Base-by-base conservation (phyloP, 257 asterid species). In the Osmanthus fragrans region DNA sequence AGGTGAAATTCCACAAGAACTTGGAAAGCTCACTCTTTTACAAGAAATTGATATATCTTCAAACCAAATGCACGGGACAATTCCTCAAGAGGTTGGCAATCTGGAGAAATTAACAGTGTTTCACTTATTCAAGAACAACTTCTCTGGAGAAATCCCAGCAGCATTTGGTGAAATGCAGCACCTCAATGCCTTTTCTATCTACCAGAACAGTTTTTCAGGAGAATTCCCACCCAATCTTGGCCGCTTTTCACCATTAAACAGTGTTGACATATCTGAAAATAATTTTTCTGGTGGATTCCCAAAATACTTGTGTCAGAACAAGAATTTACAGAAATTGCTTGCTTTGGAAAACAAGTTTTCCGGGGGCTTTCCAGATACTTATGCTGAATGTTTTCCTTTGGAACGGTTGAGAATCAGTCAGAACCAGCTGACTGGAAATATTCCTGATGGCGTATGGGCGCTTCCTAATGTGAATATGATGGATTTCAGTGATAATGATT, bases 211-310 rank as follows among this genome's bases (percentile, higher is more conserved):
- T 7, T 91, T 94, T 71, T 85, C 93, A 0, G 97, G 99, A 9
- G 84, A 77, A 70, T 87, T 94, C 54, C 99, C 99, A 0, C 89
- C 79, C 76, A 87, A 94, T 83, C 85, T 92, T 33, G 99, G 99
- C 78, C 85, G 89, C 30, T 90, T 82, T 74, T 91, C 99, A 3
- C 91, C 89, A 0, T 73, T 94, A 76, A 88, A 83, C 32, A 85
- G 89, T 78, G 42, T 94, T 39, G 99, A 94, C 87, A 91, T 95
- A 73, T 91, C 99, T 23, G 98, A 95, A 71, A 95, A 95, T 58
- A 83, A 82, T 37, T 93, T 93, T 36, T 87, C 92, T 7, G 98
- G 98, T 78, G 82, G 77, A 51, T 86, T 95, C 74, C 99, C 99
- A 5, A 87, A 81, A 82, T 90, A 86, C 83, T 78, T 96, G 75